Percentiles rank a stretch among this genome's conserved stretches.
Evolutionary conservation across 2,329 filamentous ascomycete species (phyloP).

Genomic region (Leptographium flavum): DNA sequence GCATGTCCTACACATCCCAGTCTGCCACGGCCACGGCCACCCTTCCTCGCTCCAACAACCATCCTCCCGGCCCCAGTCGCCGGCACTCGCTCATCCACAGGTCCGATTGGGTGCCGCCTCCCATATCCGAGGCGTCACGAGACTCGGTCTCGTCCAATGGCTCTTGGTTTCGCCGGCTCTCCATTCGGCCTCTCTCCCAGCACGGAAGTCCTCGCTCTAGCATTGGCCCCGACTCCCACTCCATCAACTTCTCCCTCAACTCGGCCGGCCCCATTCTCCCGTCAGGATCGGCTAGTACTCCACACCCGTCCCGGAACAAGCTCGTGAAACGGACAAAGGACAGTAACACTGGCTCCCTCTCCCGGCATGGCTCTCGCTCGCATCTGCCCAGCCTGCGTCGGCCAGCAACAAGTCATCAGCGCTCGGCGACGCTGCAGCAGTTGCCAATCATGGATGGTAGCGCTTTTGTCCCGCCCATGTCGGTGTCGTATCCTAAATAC

Average conservation of each 20-base stretch:
- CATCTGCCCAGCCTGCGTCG: constrained; percentile 53
- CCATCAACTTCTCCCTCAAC: constrained; percentile 49
- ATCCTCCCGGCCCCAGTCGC: constrained; percentile 23
- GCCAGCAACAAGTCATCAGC: constrained; percentile 67
- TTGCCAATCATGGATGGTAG: constrained; percentile 12
- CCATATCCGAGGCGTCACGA: constrained; percentile 29
- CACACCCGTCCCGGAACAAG: constrained; percentile 51
- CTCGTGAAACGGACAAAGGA: constrained; percentile 57
- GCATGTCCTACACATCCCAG: constrained; percentile 15
- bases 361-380: constrained; percentile 38
- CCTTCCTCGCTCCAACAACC: constrained; percentile 19
- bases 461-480: constrained; percentile 8
- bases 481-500: constrained; percentile 13
- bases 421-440: constrained; percentile 55
- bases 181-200: constrained; percentile 49
- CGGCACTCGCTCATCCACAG: constrained; percentile 29
- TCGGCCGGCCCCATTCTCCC: constrained; percentile 51
- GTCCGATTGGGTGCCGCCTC: constrained; percentile 21
- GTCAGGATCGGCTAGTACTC: constrained; percentile 15
- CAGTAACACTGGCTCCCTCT: constrained; percentile 19
- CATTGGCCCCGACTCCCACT: constrained; percentile 49
- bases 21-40: constrained; percentile 14
- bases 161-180: constrained; percentile 62
- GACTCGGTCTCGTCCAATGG: constrained; percentile 47
- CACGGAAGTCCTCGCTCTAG: constrained; percentile 51